Evolutionary conservation across 768 basidiomycete species (phyloP).

Genomic region (Tephrocybe sp.): DNA sequence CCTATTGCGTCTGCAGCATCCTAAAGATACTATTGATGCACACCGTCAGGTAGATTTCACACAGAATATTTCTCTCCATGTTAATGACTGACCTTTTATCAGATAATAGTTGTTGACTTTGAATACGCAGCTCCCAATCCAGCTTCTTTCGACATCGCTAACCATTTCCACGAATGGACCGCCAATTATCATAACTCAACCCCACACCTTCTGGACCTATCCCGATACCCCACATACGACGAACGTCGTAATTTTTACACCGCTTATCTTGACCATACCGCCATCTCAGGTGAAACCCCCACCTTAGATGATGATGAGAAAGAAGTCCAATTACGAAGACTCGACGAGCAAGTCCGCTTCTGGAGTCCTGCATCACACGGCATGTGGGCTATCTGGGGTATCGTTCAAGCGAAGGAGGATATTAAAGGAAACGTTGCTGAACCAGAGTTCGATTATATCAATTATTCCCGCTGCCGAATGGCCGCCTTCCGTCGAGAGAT

Average conservation of each 20-base stretch:
- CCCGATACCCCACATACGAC: constrained; percentile 67
- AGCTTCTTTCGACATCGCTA: constrained; percentile 93
- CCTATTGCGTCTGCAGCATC: constrained; percentile 66
- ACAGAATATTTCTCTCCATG: neutral
- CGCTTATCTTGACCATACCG: constrained; percentile 70
- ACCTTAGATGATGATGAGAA: constrained; percentile 28
- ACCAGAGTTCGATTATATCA: constrained; percentile 89
- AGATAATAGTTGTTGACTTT: constrained; percentile 97
- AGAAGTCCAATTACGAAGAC: constrained; percentile 48
- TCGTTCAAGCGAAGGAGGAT: constrained; percentile 85
- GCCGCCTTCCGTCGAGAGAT: constrained; percentile 60
- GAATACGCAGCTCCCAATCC: constrained; percentile 95
- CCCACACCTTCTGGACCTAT: constrained; percentile 64
- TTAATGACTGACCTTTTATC: neutral
- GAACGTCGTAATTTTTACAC: constrained; percentile 84
- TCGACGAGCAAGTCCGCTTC: constrained; percentile 78
- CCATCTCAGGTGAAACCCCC: constrained; percentile 32
- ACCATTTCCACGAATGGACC: constrained; percentile 98
- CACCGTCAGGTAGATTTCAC: constrained; percentile 69
- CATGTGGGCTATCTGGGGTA: constrained; percentile 94
- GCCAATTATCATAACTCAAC: constrained; percentile 78
- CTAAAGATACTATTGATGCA: constrained; percentile 57
- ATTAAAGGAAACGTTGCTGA: constrained; percentile 55
- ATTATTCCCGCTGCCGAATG: constrained; percentile 74
- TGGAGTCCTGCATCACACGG: constrained; percentile 93